Evolutionary conservation across 2,329 filamentous ascomycete genomes (phyloP).

Genomic region (Sarocladium oryzae): DNA sequence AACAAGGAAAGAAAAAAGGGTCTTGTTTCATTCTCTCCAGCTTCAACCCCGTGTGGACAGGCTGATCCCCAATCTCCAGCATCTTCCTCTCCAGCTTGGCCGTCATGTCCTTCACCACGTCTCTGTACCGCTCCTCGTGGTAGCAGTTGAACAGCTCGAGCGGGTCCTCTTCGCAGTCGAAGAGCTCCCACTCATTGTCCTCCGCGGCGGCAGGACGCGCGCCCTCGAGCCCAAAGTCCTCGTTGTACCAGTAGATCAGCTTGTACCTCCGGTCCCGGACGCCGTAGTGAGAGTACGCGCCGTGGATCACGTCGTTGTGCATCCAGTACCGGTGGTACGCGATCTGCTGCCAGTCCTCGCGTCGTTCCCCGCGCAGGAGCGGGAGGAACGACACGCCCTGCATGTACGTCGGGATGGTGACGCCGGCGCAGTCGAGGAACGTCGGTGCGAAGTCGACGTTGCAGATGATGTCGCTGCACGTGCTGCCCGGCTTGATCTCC

Average conservation of each 20-base stretch:
- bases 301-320: slow-evolving; percentile 43
- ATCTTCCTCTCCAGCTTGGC: slow-evolving; percentile 40
- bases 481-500: slow-evolving; percentile 29
- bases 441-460: slow-evolving; percentile 50
- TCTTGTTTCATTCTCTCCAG: too few relatives aligned
- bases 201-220: slow-evolving; percentile 29
- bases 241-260: slow-evolving; percentile 51
- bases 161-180: slow-evolving; percentile 44
- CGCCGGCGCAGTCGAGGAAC: slow-evolving; percentile 38
- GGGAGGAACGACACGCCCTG: slow-evolving; percentile 39
- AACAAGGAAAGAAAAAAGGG: too few relatives aligned
- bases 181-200: slow-evolving; percentile 47
- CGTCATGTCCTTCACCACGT: slow-evolving; percentile 34
- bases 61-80: slow-evolving; percentile 43
- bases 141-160: slow-evolving; percentile 44
- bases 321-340: slow-evolving; percentile 52
- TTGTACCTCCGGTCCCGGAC: slow-evolving; percentile 45
- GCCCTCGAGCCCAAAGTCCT: slow-evolving; percentile 38
- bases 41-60: slow-evolving; percentile 19
- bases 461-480: slow-evolving; percentile 42
- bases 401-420: slow-evolving; percentile 41
- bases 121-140: slow-evolving; percentile 26
- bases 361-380: slow-evolving; percentile 31
- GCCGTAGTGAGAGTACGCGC: slow-evolving; percentile 46
- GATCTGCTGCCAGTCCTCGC: slow-evolving; percentile 41